Base-by-base conservation (phyloP, 208 protist species). In the Trypanosoma melophagium region DNA sequence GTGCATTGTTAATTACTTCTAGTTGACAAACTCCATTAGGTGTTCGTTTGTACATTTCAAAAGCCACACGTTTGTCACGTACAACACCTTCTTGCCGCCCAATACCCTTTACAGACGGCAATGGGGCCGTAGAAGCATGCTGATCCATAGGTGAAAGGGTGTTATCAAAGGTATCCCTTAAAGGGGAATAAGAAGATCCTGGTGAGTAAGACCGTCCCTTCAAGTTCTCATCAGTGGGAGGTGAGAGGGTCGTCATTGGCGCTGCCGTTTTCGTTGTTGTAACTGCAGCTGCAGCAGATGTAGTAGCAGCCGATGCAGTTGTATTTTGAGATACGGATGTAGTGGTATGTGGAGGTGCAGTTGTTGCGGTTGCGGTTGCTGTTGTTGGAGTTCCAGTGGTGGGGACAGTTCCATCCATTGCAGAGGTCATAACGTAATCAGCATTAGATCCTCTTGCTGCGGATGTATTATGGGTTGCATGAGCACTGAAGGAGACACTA, bases 41-140 rank as follows among this genome's bases (percentile, higher is more conserved):
- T 25, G 77, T 83, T n/a, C 25, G 16, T 71, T 94, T 94, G 74
- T 81, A 94, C 10, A 61, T 50, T 63, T 91, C 85, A 70, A 90
- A 94, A 17, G 84, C 83, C 63, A 58, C 70, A 17, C 67, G 70
- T 66, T 71, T 65, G 52, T 80, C 62, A 25, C 67, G 61, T 9
- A 38, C 31, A 8, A 60, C 21, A 17, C 60, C 52, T n/a, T 64
- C 52, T 42, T 8, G 31, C 17, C 58, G 35, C 25, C 28, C 52
- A 35, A 62, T 38, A 14, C 25, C 31, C 14, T 60, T 66, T 7
- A 21, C 22, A 55, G 4, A 17, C 10, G 19, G 4, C 5, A 16
- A 45, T 2, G 3, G 9, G 25, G 61, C 7, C 40, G 24, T 25
- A 42, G 41, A n/a, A 47, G n/a, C 35, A 42, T 13, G 3, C 12